These are phyloP conservation scores for Lachnellula occidentalis DNA, from an alignment of 2,329 filamentous ascomycete genomes.

Conservation along the genomic window DNA sequence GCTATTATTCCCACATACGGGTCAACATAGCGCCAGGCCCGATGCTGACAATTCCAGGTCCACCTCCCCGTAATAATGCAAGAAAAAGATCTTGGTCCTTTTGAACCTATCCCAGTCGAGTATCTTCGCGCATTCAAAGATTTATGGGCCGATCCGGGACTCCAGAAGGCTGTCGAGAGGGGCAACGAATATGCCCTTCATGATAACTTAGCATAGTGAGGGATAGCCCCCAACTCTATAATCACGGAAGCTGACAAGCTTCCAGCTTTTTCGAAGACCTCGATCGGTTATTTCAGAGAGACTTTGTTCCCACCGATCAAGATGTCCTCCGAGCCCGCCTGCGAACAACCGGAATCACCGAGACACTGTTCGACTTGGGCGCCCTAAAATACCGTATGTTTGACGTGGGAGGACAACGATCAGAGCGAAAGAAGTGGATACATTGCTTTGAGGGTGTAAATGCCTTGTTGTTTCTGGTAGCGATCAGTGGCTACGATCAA, in stretches of 20 bases:
- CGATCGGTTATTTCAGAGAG: conserved; percentile 67
- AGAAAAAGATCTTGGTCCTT: conserved; percentile 75
- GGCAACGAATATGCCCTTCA: conserved; percentile 96
- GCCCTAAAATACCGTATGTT: conserved; percentile 93
- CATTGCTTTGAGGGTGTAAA: conserved; percentile 77
- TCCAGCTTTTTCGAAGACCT: conserved; percentile 75
- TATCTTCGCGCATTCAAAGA: conserved; percentile 76
- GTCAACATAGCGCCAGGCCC: too few species aligned
- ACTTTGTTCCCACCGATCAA: conserved; percentile 87
- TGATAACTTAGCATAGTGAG: conserved; percentile 91
- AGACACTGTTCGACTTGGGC: conserved; percentile 88
- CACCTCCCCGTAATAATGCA: conserved; percentile 71
- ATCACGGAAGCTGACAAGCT: conserved; percentile 6
- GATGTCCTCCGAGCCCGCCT: conserved; percentile 87
- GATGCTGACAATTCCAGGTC: conserved; percentile 46
- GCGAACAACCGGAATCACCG: conserved; percentile 91
- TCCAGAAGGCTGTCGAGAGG: conserved; percentile 82
- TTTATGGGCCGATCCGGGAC: conserved; percentile 78
- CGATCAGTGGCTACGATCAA: conserved; percentile 94
- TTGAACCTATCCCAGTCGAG: conserved; percentile 73
- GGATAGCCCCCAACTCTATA: not conserved
- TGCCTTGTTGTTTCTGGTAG: conserved; percentile 86
- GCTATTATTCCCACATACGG: not conserved
- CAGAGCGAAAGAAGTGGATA: conserved; percentile 75
- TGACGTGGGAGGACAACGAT: conserved; percentile 69